Percentiles rank a stretch among this genome's conserved stretches.
Evolutionary conservation across 768 basidiomycete species (phyloP).

Genomic region (Xerocomus brunneocitrinus): DNA sequence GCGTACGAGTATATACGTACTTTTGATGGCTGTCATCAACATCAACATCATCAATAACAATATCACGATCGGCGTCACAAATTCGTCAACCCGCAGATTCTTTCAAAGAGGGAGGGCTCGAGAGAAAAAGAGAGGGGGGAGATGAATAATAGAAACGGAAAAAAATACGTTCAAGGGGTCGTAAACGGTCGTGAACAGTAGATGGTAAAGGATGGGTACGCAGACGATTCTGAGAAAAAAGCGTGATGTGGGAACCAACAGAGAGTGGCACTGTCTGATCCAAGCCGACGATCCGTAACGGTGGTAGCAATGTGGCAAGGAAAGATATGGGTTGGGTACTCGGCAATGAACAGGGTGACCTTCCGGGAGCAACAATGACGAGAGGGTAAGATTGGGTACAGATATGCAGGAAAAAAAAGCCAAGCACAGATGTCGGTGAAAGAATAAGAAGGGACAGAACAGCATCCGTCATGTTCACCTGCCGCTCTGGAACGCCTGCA

Average conservation of each 20-base stretch:
- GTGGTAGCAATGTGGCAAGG: neutral
- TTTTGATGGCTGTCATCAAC: neutral
- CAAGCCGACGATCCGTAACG: neutral
- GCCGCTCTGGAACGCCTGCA: conserved; percentile 26
- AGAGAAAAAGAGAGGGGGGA: neutral
- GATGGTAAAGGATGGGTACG: neutral
- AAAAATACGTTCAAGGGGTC: neutral
- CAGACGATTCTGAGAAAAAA: neutral
- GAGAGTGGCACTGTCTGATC: neutral
- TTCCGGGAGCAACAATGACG: neutral
- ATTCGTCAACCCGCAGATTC: neutral
- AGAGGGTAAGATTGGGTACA: neutral
- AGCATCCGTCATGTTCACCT: conserved; percentile 13
- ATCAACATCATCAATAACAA: neutral
- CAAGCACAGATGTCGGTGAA: neutral
- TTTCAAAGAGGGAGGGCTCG: neutral
- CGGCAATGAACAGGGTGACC: neutral
- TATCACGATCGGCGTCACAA: neutral
- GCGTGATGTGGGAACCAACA: neutral
- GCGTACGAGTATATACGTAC: neutral
- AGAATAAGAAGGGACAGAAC: neutral
- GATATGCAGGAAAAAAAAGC: neutral
- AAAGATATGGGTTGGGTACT: neutral
- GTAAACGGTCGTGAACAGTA: neutral
- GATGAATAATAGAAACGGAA: neutral